Conservation (phyloP, 306 rosid species). For the Inga oerstediana region DNA sequence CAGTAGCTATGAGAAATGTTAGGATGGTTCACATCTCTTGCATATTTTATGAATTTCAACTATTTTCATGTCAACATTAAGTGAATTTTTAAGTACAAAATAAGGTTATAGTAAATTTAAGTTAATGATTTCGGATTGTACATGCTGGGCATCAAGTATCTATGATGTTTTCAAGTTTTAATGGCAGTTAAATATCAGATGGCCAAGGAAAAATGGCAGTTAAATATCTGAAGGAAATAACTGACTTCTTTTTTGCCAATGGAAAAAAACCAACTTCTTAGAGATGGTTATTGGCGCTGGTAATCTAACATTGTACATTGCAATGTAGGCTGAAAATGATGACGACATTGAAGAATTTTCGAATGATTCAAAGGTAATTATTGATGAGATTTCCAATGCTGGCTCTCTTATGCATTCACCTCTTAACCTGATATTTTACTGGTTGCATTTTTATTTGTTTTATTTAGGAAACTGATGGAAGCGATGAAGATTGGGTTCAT, state of each 20-base stretch:
- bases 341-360: conserved; percentile 3
- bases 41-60: too few relatives aligned
- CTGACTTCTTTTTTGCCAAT: neutral
- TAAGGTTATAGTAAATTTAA: too few relatives aligned
- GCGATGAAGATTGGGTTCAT: neutral
- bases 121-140: too few relatives aligned
- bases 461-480: neutral
- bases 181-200: neutral
- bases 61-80: too few relatives aligned
- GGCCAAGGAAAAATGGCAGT: neutral
- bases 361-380: neutral
- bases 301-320: neutral
- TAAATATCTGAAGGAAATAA: neutral
- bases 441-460: neutral
- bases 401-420: neutral
- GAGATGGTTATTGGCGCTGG: neutral
- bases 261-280: neutral
- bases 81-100: too few relatives aligned
- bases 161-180: neutral
- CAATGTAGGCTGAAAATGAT: neutral
- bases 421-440: neutral
- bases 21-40: neutral
- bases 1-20: neutral
- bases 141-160: neutral
- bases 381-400: neutral